Evolutionary conservation across 1,284 basidiomycete species (phyloP).

Genomic region (Boletellus deceptivus): DNA sequence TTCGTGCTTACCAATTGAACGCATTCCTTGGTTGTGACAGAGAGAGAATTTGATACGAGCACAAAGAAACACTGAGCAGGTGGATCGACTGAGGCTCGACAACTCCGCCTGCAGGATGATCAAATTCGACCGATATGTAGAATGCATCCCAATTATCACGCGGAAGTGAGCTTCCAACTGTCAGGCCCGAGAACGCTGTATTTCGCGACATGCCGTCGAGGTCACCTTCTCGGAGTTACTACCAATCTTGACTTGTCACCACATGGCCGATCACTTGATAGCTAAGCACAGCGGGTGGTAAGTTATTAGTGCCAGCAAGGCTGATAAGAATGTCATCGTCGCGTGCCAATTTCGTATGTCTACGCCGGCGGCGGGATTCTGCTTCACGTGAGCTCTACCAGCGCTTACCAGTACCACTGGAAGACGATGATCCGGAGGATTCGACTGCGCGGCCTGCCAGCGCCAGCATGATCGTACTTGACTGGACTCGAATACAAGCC

Average conservation of each 20-base stretch:
- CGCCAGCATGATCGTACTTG: no score
- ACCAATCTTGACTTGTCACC: neutral
- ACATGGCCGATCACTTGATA: neutral
- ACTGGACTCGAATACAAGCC: no score
- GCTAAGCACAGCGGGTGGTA: neutral
- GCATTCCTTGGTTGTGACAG: no score
- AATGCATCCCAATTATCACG: no score
- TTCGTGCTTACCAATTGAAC: no score
- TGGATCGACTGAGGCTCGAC: no score
- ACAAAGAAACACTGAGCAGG: no score
- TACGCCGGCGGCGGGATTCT: neutral
- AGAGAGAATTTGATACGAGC: no score
- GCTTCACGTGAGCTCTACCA: neutral
- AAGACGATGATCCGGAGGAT: neutral
- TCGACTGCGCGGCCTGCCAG: neutral
- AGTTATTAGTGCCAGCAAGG: conserved; percentile 1
- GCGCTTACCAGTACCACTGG: neutral
- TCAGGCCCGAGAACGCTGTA: neutral
- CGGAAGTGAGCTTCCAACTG: neutral
- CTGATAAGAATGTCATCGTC: neutral
- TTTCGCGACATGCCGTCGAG: neutral
- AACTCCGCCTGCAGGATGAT: no score
- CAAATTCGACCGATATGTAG: no score
- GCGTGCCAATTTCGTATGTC: neutral
- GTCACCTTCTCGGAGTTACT: neutral